Evolutionary conservation across 2,329 filamentous ascomycete genomes (phyloP).

Genomic region (Grosmannia serpens): DNA sequence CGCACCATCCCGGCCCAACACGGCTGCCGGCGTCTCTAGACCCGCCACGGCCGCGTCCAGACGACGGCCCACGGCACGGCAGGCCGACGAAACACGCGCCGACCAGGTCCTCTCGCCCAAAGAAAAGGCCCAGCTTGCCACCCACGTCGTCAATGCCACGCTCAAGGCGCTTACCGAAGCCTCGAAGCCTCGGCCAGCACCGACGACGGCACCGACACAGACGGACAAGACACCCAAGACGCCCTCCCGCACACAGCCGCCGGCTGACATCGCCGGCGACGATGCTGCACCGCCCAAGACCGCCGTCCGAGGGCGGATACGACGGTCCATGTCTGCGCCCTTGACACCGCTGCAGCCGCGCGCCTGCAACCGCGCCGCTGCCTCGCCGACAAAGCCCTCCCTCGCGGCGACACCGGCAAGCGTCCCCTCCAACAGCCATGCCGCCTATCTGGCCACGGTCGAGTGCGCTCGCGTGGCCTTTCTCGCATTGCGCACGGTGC

Average conservation of each 20-base stretch:
- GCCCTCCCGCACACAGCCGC: not conserved
- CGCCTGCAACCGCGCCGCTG: constrained; percentile 47
- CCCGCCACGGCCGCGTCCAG: constrained; percentile 16
- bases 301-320: constrained; percentile 19
- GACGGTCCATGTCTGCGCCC: constrained; percentile 45
- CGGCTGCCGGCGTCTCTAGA: constrained; percentile 4
- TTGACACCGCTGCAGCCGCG: constrained; percentile 51
- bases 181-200: constrained; percentile 34
- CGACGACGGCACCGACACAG: constrained; percentile 19
- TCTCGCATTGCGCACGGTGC: constrained; percentile 46
- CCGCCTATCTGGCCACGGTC: constrained; percentile 42
- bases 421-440: constrained; percentile 15
- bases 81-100: constrained; percentile 6
- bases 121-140: constrained; percentile 57
- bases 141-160: constrained; percentile 59
- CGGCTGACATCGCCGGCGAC: not conserved
- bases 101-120: constrained; percentile 30
- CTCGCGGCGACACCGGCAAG: constrained; percentile 14
- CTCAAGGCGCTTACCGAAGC: constrained; percentile 60
- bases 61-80: constrained; percentile 8
- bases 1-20: constrained; percentile 14
- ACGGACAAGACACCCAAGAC: not conserved
- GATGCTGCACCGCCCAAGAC: not conserved
- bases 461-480: constrained; percentile 63
- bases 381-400: constrained; percentile 31